Evolutionary conservation across 2,329 filamentous ascomycete species (phyloP), one percentile per base, ranked within the genome.

Genomic region (Phoma sp.): DNA sequence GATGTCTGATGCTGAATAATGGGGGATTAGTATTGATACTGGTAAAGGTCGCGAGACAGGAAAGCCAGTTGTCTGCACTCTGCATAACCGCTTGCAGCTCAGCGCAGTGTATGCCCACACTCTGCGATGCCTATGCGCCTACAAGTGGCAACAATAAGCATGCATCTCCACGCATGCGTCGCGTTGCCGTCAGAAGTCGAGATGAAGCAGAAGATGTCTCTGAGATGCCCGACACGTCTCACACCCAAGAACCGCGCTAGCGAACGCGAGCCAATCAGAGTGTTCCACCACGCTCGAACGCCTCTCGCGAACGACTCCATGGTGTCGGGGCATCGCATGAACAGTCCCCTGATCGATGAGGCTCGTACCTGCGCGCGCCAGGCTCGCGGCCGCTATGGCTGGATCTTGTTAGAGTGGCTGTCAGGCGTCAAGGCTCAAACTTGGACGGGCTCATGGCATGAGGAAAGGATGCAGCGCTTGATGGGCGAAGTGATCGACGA

Each of bases 121-220:
- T 7, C 12, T 25, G 1, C 9, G 21, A 43, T 6, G 3, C 7
- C 6, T 25, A 27, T 33, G 22, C 15, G 10, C n/a, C 25, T 31
- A 31, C 13, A 15, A 12, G 29, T 4, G 15, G 29, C 29, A 13
- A 13, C 37, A 15, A 33, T 6, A 33, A 15, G 29, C 27, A 6
- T 15, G 21, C 13, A 8, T 33, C 8, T 19, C 37, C 43, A 53
- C 36, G 39, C 35, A 21, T 32, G n/a, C n/a, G 43, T 57, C 27
- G 43, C 54, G 37, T 33, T 27, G 43, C 43, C 43, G 54, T 57
- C 54, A 51, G 47, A 57, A 43, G 54, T 44, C 38, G 24, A 32
- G 25, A 43, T 57, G 54, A 57, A 48, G 54, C 54, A 57, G 29
- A 40, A 22, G 12, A 35, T 17, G 54, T 57, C 48, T 43, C 54